These are phyloP conservation scores for Neurospora sp. DNA, from an alignment of 495 filamentous ascomycete species.

Conservation along the genomic window DNA sequence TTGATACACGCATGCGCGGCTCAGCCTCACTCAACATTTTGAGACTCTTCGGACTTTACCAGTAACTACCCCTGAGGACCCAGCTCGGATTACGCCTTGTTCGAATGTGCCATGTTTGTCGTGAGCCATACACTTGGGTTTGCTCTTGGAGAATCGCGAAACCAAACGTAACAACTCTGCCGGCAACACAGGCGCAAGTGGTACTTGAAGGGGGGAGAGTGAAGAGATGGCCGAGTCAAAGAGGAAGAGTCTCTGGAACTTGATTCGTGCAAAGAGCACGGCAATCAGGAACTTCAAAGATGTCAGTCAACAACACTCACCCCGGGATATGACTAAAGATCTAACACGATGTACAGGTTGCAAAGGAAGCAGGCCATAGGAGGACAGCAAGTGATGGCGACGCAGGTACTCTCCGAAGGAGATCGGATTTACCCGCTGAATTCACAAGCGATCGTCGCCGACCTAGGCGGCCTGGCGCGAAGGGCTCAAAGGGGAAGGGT, in stretches of 20 bases:
- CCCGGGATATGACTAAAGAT: neutral
- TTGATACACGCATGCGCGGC: neutral
- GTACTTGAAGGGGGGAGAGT: neutral
- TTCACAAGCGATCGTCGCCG: conserved; percentile 22
- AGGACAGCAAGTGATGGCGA: conserved; percentile 8
- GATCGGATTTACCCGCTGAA: conserved; percentile 2
- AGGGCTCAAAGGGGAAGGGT: conserved; percentile 32
- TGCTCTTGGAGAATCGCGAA: neutral
- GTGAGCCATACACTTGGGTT: neutral
- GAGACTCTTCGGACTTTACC: neutral
- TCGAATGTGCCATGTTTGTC: neutral
- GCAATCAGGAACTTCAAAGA: conserved; percentile 5
- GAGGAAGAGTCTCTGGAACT: conserved; percentile 11
- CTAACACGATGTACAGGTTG: conserved; percentile 5
- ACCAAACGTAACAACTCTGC: neutral
- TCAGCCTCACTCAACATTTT: neutral
- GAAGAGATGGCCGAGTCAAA: conserved; percentile 2
- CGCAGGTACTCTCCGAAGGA: neutral
- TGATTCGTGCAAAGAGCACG: conserved; percentile 11
- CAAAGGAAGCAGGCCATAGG: conserved; percentile 1
- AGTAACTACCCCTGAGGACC: neutral
- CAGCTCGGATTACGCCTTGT: neutral
- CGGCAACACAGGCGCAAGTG: neutral
- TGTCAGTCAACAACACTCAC: neutral
- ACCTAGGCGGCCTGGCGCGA: conserved; percentile 28